Conservation (phyloP, 2,329 filamentous ascomycete species). For the Trichoderma pleuroti region DNA sequence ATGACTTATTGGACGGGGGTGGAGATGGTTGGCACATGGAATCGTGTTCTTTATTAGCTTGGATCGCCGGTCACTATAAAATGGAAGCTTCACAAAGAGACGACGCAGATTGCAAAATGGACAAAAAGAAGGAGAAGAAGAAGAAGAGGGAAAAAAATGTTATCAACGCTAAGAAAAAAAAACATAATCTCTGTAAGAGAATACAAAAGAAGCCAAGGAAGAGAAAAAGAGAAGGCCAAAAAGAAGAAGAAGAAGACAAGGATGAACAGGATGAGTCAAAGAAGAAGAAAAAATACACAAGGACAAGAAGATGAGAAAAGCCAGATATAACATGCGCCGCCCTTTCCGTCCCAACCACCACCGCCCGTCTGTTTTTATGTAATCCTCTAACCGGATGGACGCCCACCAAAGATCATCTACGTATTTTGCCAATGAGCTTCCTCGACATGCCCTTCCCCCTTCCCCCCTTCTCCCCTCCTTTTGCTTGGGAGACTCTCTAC, state of each 20-base stretch:
- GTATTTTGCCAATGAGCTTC: background rate
- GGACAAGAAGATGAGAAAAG: background rate
- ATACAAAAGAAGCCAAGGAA: background rate
- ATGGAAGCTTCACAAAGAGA: background rate
- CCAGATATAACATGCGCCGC: conserved; percentile 9
- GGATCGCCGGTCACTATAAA: background rate
- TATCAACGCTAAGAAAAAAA: background rate
- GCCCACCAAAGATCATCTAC: conserved; percentile 4
- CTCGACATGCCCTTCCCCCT: background rate
- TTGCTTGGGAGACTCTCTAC: conserved; percentile 13
- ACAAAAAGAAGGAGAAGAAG: background rate
- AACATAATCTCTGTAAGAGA: background rate
- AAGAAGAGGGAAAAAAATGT: background rate
- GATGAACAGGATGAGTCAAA: background rate
- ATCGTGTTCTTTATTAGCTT: background rate
- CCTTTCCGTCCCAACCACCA: conserved; percentile 2
- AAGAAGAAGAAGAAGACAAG: background rate
- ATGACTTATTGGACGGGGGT: background rate
- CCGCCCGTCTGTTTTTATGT: background rate
- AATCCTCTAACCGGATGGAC: conserved; percentile 1
- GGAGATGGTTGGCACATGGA: background rate
- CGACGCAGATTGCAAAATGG: background rate
- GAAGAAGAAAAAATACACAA: background rate
- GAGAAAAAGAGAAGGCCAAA: background rate
- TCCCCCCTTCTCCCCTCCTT: background rate